Evolutionary conservation across 352 stramenopile species (phyloP).

Genomic region (Sclerospora graminicola): DNA sequence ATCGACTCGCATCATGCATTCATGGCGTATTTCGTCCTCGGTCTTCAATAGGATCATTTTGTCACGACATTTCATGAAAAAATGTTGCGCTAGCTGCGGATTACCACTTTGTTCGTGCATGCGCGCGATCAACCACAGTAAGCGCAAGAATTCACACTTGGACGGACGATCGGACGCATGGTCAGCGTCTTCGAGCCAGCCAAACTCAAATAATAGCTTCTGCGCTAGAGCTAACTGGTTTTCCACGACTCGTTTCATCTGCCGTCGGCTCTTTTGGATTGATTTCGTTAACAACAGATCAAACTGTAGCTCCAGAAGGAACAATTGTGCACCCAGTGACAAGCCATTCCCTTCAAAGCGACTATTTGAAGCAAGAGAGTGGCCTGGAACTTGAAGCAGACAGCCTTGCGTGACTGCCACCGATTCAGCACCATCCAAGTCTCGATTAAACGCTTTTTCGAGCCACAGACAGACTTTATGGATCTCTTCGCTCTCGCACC

Average conservation of each 20-base stretch:
- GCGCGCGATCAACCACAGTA: constrained; percentile 49
- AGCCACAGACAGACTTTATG: constrained; percentile 43
- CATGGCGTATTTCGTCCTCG: neutral
- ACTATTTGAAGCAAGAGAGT: constrained; percentile 13
- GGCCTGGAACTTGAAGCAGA: constrained; percentile 12
- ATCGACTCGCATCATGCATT: constrained; percentile 10
- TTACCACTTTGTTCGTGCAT: constrained; percentile 38
- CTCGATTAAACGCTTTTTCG: constrained; percentile 36
- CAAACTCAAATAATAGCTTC: constrained; percentile 35
- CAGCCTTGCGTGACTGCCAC: constrained; percentile 1
- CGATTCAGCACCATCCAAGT: constrained; percentile 12
- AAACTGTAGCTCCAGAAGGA: constrained; percentile 52
- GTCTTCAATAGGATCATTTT: constrained; percentile 8
- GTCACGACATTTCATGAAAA: constrained; percentile 44
- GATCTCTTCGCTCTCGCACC: constrained; percentile 22
- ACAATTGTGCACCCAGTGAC: constrained; percentile 28
- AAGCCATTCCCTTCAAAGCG: constrained; percentile 24
- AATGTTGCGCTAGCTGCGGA: constrained; percentile 34
- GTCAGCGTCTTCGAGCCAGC: constrained; percentile 25
- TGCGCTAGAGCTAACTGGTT: constrained; percentile 20
- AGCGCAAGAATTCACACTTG: constrained; percentile 17
- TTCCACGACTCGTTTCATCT: constrained; percentile 15
- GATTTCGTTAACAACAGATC: constrained; percentile 30
- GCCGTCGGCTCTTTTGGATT: constrained; percentile 12
- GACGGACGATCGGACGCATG: constrained; percentile 1